phyloP scores from a whole-genome alignment of 2,329 filamentous ascomycete species.

The Macrophomina phaseolina region DNA sequence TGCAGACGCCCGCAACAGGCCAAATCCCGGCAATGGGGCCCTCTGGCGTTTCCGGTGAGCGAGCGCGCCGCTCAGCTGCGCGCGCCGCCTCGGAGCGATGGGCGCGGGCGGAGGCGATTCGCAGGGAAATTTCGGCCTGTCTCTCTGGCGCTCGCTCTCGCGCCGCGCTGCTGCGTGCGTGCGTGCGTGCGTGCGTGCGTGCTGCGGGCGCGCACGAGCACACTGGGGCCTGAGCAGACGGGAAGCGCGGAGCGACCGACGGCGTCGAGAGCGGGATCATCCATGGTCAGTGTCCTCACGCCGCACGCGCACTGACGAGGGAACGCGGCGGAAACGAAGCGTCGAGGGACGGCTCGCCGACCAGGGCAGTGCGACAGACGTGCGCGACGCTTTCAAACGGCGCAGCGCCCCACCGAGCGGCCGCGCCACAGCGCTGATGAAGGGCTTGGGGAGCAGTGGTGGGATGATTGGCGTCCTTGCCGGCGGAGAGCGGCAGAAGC shows the following conservation, averaged over 20 bases:
- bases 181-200: too few relatives aligned
- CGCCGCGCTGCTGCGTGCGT: too few relatives aligned
- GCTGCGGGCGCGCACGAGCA: background rate
- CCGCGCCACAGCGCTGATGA: constrained; percentile 1
- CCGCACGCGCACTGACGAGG: constrained; percentile 17
- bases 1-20: background rate
- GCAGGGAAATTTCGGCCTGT: too few relatives aligned
- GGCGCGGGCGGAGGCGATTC: background rate
- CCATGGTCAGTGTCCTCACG: constrained; percentile 16
- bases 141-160: too few relatives aligned
- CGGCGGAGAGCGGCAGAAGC: background rate
- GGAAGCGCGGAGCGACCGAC: constrained; percentile 20
- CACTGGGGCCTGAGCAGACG: constrained; percentile 5
- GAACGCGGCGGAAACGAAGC: constrained; percentile 8
- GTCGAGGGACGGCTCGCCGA: constrained; percentile 22
- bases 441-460: background rate
- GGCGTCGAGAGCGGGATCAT: constrained; percentile 17
- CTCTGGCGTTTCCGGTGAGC: background rate
- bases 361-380: constrained; percentile 7
- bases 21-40: background rate
- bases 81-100: constrained; percentile 12
- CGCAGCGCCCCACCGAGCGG: background rate
- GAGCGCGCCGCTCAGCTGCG: background rate
- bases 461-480: background rate
- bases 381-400: background rate